Evolutionary conservation across 1,284 basidiomycete genomes (phyloP).

Genomic region (Trametes polyzona): DNA sequence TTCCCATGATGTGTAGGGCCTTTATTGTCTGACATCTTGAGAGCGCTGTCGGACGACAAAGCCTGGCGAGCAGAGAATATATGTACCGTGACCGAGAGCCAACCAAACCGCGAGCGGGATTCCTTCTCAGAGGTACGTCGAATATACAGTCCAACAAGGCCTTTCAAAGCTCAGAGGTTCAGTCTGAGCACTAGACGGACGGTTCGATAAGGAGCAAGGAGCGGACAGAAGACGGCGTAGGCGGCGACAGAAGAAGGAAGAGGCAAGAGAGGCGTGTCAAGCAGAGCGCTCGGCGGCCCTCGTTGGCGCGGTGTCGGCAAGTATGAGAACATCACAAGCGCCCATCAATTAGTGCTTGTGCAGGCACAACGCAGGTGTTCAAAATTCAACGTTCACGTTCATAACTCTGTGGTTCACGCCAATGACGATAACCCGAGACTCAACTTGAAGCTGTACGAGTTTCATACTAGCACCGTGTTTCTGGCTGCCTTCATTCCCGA

Average conservation of each 20-base stretch:
- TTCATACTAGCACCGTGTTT: too few relatives aligned
- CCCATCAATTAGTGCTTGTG: not conserved
- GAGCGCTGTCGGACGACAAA: not conserved
- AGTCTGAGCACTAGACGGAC: not conserved
- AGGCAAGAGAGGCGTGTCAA: not conserved
- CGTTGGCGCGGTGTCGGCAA: not conserved
- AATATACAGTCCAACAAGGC: not conserved
- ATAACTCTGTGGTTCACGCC: too few relatives aligned
- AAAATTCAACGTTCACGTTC: not conserved
- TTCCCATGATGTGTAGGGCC: slow-evolving; percentile 12
- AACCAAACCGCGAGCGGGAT: not conserved
- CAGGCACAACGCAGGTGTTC: not conserved
- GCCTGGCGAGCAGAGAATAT: not conserved
- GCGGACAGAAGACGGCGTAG: not conserved
- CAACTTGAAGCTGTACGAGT: too few relatives aligned
- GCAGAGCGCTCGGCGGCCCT: not conserved
- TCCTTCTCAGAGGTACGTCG: not conserved
- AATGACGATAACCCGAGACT: too few relatives aligned
- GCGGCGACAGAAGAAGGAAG: not conserved
- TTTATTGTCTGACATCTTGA: slow-evolving; percentile 17
- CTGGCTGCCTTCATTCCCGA: too few relatives aligned
- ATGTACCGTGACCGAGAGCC: not conserved
- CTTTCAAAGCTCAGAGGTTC: too few relatives aligned
- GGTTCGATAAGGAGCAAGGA: not conserved
- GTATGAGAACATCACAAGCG: not conserved